A percentile compares a stretch with the other conserved stretches of the same genome.
phyloP scores from a whole-genome alignment of 2,329 filamentous ascomycete genomes.

The Tricladium varicosporioides region DNA sequence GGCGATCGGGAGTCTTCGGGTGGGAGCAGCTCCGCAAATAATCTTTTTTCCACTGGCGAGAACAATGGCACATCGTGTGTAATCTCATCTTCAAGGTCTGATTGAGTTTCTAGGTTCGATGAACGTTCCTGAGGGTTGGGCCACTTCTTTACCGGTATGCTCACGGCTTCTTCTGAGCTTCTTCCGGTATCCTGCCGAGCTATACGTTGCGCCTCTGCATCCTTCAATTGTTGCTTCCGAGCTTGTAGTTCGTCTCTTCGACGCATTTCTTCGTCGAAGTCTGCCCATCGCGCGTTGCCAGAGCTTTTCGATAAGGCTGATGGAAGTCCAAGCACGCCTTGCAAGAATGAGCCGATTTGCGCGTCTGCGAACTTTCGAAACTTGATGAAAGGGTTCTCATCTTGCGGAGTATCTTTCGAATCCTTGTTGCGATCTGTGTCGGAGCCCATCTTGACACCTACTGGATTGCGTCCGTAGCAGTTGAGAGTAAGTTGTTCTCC shows the following conservation, averaged over 20 bases:
- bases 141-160: constrained; percentile 19
- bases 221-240: constrained; percentile 22
- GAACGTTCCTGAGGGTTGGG: not conserved
- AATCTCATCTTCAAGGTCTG: not conserved
- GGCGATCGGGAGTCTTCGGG: constrained; percentile 10
- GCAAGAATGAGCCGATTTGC: constrained; percentile 32
- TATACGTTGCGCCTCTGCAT: constrained; percentile 16
- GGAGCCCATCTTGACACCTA: constrained; percentile 20
- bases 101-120: not conserved
- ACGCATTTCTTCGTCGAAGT: constrained; percentile 28
- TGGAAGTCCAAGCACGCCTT: constrained; percentile 34
- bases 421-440: constrained; percentile 22
- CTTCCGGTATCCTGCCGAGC: not conserved
- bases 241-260: constrained; percentile 27
- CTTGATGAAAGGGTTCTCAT: constrained; percentile 33
- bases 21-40: constrained; percentile 22
- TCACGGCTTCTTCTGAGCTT: constrained; percentile 7
- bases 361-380: constrained; percentile 32
- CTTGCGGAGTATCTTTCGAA: constrained; percentile 13
- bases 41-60: constrained; percentile 23
- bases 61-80: constrained; percentile 28
- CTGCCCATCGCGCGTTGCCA: constrained; percentile 24
- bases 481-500: not conserved
- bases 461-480: not conserved
- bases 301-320: constrained; percentile 29